Conservation (phyloP, 768 basidiomycete species). For the Auriscalpium orientale region DNA sequence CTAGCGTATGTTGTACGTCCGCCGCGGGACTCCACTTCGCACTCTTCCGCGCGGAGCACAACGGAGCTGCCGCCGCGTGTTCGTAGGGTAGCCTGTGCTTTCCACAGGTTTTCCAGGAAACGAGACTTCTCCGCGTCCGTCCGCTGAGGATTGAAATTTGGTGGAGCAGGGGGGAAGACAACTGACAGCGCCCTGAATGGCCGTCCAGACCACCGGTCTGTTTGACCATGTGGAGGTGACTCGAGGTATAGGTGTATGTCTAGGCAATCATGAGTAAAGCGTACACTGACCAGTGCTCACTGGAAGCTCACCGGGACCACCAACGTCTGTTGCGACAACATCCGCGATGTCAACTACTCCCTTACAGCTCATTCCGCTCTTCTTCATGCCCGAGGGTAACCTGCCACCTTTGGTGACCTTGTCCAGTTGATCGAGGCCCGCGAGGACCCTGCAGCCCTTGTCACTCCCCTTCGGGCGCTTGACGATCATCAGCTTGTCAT, state of each 20-base stretch:
- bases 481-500: conserved; percentile 87
- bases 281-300: conserved; percentile 1
- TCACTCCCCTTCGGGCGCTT: conserved; percentile 77
- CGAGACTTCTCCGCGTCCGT: conserved; percentile 65
- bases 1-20: conserved; percentile 60
- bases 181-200: conserved; percentile 74
- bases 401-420: conserved; percentile 56
- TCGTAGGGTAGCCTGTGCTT: conserved; percentile 74
- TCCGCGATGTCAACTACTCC: conserved; percentile 83
- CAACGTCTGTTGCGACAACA: conserved; percentile 75
- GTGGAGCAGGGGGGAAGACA: conserved; percentile 64
- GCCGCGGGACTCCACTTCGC: conserved; percentile 63
- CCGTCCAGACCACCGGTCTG: conserved; percentile 82
- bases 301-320: conserved; percentile 62
- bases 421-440: conserved; percentile 76
- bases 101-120: conserved; percentile 88
- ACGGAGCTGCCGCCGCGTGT: conserved; percentile 68
- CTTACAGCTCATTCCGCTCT: conserved; percentile 75
- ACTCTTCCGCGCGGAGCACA: conserved; percentile 60
- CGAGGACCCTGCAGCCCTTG: conserved; percentile 60
- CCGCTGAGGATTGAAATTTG: conserved; percentile 58
- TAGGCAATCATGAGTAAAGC: conserved; percentile 24
- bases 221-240: conserved; percentile 72
- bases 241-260: conserved; percentile 86
- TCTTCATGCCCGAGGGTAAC: conserved; percentile 59